Base-by-base conservation (phyloP, 306 rosid species). In the Biancaea sappan region DNA sequence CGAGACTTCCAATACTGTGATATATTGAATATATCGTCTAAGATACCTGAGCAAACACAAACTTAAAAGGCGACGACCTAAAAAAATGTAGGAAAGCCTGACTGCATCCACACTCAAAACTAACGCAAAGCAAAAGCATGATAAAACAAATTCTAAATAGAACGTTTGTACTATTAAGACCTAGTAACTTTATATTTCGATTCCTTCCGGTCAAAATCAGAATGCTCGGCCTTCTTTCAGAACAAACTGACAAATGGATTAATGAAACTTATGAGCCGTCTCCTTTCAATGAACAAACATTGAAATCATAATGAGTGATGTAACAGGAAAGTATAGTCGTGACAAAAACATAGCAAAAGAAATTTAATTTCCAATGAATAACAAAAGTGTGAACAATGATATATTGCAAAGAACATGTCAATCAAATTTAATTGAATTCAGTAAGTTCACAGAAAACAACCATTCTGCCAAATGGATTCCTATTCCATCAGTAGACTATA, bases 1-100 rank as follows among this genome's bases (percentile, higher is more conserved):
- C n/a, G n/a, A n/a, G 87, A 84, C 59, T 83, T 91, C 98, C 98
- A 91, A 58, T 72, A 87, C 64, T 56, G 84, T 4, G 84, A 57
- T 77, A 84, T 78, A 32, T 82, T 77, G 80, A 94, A 91, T 72
- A 86, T 13, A 73, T 90, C 97, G 2, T 83, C 82, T 51, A 94
- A 54, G 71, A 81, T 69, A 81, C 96, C 98, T 91, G 66, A 51
- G 61, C 66, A 72, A n/a, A n/a, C n/a, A n/a, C n/a, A n/a, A n/a
- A n/a, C n/a, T n/a, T n/a, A n/a, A n/a, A n/a, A n/a, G n/a, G n/a
- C 22, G n/a, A 47, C 52, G 8, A 47, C 1, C 22, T 2, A 41
- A 41, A 11, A 5, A n/a, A n/a, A 47, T 47, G 1, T 47, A 47
- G n/a, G 52, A 47, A 47, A 43, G 48, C 48, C 21, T 16, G 22